These are phyloP conservation scores for Physcia stellaris DNA, from an alignment of 495 filamentous ascomycete genomes.

Conservation along the genomic window DNA sequence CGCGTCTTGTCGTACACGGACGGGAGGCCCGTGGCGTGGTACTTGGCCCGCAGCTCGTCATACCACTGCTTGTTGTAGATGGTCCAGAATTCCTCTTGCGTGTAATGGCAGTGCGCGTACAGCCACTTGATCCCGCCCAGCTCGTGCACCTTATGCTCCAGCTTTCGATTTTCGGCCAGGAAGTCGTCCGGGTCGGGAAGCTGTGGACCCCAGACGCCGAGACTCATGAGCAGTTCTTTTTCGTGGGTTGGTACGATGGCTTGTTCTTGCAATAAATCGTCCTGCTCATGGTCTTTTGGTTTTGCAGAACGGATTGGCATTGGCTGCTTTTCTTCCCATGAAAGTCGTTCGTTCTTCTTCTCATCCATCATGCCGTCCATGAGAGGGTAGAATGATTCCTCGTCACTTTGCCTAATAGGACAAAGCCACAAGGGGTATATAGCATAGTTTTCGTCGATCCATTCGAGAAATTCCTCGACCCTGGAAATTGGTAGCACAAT, in stretches of 20 bases:
- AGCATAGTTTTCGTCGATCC: slow-evolving; percentile 25
- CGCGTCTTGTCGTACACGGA: slow-evolving; percentile 42
- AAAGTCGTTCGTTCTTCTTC: no score
- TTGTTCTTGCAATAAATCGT: no score
- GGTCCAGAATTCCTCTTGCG: slow-evolving; percentile 40
- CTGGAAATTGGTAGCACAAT: slow-evolving; percentile 35
- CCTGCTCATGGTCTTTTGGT: no score
- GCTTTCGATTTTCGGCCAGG: slow-evolving; percentile 42
- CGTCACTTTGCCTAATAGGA: slow-evolving; percentile 25
- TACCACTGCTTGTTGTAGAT: slow-evolving; percentile 37
- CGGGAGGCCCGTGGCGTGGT: slow-evolving; percentile 32
- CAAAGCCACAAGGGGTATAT: slow-evolving; percentile 49
- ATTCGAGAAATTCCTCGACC: slow-evolving; percentile 34
- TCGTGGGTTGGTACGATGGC: slow-evolving; percentile 1
- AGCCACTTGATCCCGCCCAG: slow-evolving; percentile 53
- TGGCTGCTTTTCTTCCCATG: slow-evolving; percentile 8
- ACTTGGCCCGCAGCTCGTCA: slow-evolving; percentile 33
- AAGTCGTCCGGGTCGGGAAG: slow-evolving; percentile 25
- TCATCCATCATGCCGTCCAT: no score
- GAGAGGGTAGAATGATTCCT: slow-evolving; percentile 25
- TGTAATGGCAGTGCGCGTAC: slow-evolving; percentile 42
- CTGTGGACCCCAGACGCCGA: slow-evolving; percentile 39
- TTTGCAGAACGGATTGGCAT: slow-evolving; percentile 9
- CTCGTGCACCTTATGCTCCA: slow-evolving; percentile 49
- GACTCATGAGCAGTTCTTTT: slow-evolving; percentile 32